Conservation (phyloP, 495 filamentous ascomycete species). For the Tuber magnatum region DNA sequence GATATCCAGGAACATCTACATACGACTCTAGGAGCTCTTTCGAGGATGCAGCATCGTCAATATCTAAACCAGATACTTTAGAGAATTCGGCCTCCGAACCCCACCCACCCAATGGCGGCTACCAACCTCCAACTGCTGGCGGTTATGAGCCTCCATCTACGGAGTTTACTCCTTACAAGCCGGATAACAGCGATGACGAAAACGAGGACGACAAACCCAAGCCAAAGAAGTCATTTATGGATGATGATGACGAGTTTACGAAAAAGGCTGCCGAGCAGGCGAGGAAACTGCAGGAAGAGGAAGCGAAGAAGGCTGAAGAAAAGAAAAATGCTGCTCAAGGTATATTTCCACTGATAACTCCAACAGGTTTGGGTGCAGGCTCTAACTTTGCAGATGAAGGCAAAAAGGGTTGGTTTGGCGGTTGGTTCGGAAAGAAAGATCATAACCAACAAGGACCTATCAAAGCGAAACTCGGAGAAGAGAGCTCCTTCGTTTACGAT, state of each 20-base stretch:
- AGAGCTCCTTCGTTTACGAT: conserved; percentile 88
- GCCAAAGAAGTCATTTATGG: conserved; percentile 70
- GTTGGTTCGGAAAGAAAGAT: conserved; percentile 63
- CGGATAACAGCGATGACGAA: conserved; percentile 45
- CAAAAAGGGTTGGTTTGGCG: conserved; percentile 79
- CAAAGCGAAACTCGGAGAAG: conserved; percentile 89
- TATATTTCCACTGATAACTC: conserved; percentile 37
- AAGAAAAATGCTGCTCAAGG: conserved; percentile 37
- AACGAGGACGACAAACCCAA: conserved; percentile 48
- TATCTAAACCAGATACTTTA: conserved; percentile 8
- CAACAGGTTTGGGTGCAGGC: conserved; percentile 2
- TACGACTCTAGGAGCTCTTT: conserved; percentile 30
- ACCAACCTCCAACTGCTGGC: conserved; percentile 24
- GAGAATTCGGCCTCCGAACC: conserved; percentile 22
- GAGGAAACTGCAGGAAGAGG: conserved; percentile 47
- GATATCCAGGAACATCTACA: conserved; percentile 13
- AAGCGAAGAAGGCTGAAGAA: conserved; percentile 58
- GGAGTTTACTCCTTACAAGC: conserved; percentile 43
- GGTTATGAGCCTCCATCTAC: conserved; percentile 53
- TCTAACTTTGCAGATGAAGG: conserved; percentile 25
- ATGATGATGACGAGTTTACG: conserved; percentile 57
- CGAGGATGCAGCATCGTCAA: conserved; percentile 18
- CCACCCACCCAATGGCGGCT: conserved; percentile 3
- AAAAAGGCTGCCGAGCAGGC: conserved; percentile 24
- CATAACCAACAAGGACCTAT: conserved; percentile 57